phyloP scores from a whole-genome alignment of 2,329 filamentous ascomycete genomes.

The Cladosporium velox region DNA sequence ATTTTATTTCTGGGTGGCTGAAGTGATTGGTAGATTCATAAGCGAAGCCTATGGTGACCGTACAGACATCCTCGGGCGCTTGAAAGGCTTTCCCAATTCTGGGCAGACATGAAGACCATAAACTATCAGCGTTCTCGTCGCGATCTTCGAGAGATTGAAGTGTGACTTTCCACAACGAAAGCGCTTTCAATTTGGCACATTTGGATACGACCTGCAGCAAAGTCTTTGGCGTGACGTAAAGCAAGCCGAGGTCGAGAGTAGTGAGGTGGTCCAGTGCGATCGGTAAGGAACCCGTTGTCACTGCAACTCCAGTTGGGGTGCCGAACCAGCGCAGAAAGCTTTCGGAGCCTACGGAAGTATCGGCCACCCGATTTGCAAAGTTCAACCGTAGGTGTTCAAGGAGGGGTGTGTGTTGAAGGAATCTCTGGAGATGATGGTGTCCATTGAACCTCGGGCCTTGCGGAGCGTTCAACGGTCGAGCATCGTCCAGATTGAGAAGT shows the following conservation, averaged over 20 bases:
- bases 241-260: slow-evolving; percentile 11
- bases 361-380: slow-evolving; percentile 19
- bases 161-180: slow-evolving; percentile 8
- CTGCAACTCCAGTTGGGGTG: not conserved
- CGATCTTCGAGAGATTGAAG: not conserved
- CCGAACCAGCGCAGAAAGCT: not conserved
- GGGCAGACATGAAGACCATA: not conserved
- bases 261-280: not conserved
- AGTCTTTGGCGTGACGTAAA: not conserved
- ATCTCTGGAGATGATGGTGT: slow-evolving; percentile 20
- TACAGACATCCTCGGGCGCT: not conserved
- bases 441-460: too few species aligned
- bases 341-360: not conserved
- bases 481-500: not conserved
- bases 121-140: not conserved
- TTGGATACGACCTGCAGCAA: not conserved
- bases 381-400: slow-evolving; percentile 32
- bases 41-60: slow-evolving; percentile 1
- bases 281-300: not conserved
- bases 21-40: not conserved
- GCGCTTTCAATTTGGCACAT: slow-evolving; percentile 7
- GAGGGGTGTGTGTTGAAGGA: slow-evolving; percentile 25
- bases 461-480: not conserved
- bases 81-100: not conserved
- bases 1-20: not conserved